Conservation (phyloP, 305 asterid species). For the Rubia tinctorum region DNA sequence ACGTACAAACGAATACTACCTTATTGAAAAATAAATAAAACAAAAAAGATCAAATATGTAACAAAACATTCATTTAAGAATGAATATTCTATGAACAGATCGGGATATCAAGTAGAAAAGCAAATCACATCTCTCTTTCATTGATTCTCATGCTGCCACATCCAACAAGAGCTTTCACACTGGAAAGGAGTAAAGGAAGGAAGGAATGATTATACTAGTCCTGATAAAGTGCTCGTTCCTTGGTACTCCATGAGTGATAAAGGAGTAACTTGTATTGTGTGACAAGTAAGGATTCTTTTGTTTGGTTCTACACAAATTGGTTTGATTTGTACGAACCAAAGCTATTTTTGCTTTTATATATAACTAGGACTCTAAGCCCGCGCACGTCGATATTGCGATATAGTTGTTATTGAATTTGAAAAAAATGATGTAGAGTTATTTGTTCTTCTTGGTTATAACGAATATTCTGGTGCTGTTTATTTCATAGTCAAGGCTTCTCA, state of each 20-base stretch:
- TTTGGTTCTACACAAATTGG: not conserved
- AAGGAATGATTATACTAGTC: not conserved
- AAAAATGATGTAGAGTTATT: too few relatives aligned
- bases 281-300: not conserved
- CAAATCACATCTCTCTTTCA: not conserved
- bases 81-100: not conserved
- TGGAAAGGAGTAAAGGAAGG: not conserved
- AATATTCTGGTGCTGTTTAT: too few relatives aligned
- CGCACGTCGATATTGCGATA: too few relatives aligned
- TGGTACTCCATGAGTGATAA: not conserved
- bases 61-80: not conserved
- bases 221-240: not conserved
- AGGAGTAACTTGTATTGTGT: not conserved
- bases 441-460: too few relatives aligned
- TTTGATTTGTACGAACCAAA: not conserved
- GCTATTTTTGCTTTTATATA: too few relatives aligned
- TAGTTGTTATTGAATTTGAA: too few relatives aligned
- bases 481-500: too few relatives aligned
- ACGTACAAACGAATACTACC: too few relatives aligned
- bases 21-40: too few relatives aligned
- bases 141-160: not conserved
- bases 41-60: not conserved
- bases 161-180: constrained; percentile 15
- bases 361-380: too few relatives aligned
- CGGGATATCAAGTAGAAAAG: not conserved